phyloP scores from a whole-genome alignment of 345 rosid species.

The Salix purpurea region DNA sequence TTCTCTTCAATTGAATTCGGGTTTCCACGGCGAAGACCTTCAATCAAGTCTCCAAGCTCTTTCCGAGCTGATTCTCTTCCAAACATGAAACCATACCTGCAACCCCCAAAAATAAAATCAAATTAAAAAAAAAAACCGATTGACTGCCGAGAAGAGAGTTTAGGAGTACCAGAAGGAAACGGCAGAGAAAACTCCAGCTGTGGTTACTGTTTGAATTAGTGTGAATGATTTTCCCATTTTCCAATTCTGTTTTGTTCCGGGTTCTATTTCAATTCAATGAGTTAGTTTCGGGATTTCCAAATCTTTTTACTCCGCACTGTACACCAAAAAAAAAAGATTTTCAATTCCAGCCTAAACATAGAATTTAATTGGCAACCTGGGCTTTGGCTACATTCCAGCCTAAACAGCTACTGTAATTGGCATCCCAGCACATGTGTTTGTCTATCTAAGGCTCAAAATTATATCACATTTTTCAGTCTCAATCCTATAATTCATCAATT shows the following conservation, averaged over 20 bases:
- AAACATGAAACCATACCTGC: conserved; percentile 92
- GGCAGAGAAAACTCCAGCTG: conserved; percentile 83
- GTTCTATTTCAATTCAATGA: too few relatives aligned
- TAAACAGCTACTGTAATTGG: too few relatives aligned
- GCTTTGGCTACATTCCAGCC: too few relatives aligned
- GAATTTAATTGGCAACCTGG: too few relatives aligned
- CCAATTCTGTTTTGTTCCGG: neutral
- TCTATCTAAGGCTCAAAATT: too few relatives aligned
- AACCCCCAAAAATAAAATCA: neutral
- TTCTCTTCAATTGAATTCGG: conserved; percentile 48
- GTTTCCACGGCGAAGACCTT: conserved; percentile 56
- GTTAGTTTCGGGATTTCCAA: neutral
- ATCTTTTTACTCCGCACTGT: neutral
- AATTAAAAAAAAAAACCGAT: neutral
- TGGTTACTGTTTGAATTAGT: conserved; percentile 65
- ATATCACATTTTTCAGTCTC: too few relatives aligned
- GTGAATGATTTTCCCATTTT: conserved; percentile 61
- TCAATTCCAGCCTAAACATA: too few relatives aligned
- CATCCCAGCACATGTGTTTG: too few relatives aligned
- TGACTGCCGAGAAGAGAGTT: neutral
- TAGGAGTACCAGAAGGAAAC: conserved; percentile 54
- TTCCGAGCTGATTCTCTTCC: conserved; percentile 89
- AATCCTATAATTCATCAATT: too few relatives aligned
- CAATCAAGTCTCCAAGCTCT: conserved; percentile 73
- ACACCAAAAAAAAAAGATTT: too few relatives aligned